Percentiles rank a stretch among this genome's conserved stretches.
phyloP scores from a whole-genome alignment of 2,329 filamentous ascomycete genomes.

The Trichoderma sp. region DNA sequence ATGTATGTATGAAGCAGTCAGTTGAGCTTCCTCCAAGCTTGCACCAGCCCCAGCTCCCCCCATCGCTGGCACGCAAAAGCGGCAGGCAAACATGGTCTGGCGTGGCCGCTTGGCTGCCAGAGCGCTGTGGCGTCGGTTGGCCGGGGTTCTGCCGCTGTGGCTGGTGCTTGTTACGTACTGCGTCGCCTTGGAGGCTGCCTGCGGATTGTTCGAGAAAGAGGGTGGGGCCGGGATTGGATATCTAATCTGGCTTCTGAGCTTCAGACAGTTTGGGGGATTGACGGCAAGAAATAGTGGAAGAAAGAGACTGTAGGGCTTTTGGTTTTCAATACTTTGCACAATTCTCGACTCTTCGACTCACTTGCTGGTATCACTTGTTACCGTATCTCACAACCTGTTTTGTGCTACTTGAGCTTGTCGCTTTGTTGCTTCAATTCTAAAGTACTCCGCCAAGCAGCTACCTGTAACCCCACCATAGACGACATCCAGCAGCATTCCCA shows the following conservation, averaged over 20 bases:
- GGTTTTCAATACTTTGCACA: too few relatives aligned
- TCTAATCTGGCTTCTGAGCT: conserved; percentile 5
- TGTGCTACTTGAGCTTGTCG: background rate
- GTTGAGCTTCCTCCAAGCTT: conserved; percentile 5
- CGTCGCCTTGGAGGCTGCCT: conserved; percentile 29
- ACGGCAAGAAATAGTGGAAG: background rate
- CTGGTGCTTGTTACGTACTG: conserved; percentile 18
- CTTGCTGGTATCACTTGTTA: background rate
- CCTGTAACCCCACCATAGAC: background rate
- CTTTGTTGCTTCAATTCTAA: background rate
- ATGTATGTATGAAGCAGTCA: background rate
- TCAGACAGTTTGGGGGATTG: background rate
- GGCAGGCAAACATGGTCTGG: conserved; percentile 32
- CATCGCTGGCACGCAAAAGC: background rate
- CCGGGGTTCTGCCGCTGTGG: conserved; percentile 20
- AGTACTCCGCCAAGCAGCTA: background rate
- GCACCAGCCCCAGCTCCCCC: conserved; percentile 1
- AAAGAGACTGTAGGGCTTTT: background rate
- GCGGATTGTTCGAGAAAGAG: conserved; percentile 23
- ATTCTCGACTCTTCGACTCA: background rate
- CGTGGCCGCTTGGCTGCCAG: conserved; percentile 25
- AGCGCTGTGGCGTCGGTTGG: background rate
- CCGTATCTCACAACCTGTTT: background rate
- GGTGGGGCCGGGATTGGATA: background rate
- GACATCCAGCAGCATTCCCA: background rate